phyloP scores from a whole-genome alignment of 2,329 filamentous ascomycete species.

The Colletotrichum gloeosporioides region DNA sequence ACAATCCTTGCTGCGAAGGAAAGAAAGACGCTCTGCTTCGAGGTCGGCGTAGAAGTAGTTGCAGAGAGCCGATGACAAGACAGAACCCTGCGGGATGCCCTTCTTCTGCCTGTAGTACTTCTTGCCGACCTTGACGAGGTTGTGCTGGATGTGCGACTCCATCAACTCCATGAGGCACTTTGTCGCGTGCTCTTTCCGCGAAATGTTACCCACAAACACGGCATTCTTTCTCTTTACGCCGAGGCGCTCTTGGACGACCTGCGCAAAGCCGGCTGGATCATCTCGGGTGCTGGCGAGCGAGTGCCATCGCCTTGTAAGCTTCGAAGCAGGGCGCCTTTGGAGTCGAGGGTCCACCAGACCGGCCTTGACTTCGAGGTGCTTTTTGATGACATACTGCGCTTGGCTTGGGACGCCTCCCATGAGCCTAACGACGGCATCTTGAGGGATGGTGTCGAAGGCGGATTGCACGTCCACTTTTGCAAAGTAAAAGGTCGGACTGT shows the following conservation, averaged over 20 bases:
- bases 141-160: slow-evolving; percentile 79
- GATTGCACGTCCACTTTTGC: slow-evolving; percentile 91
- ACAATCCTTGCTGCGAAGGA: slow-evolving; percentile 64
- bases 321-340: slow-evolving; percentile 36
- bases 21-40: slow-evolving; percentile 72
- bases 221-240: slow-evolving; percentile 64
- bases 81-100: slow-evolving; percentile 92
- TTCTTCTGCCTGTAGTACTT: slow-evolving; percentile 85
- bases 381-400: slow-evolving; percentile 71
- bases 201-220: slow-evolving; percentile 76
- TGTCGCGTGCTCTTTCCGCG: slow-evolving; percentile 61
- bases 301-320: slow-evolving; percentile 55
- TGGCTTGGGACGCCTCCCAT: slow-evolving; percentile 63
- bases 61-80: slow-evolving; percentile 86
- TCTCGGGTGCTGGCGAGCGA: slow-evolving; percentile 51
- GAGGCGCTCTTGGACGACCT: slow-evolving; percentile 45
- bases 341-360: slow-evolving; percentile 22
- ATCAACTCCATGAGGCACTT: slow-evolving; percentile 72
- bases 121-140: slow-evolving; percentile 88
- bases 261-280: slow-evolving; percentile 49
- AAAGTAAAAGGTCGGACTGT: slow-evolving; percentile 70
- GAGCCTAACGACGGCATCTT: slow-evolving; percentile 72
- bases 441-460: slow-evolving; percentile 96
- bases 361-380: slow-evolving; percentile 75
- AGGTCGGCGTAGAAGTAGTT: slow-evolving; percentile 96